Base-by-base conservation (phyloP, 768 basidiomycete genomes). In the Myochromella boudieri region DNA sequence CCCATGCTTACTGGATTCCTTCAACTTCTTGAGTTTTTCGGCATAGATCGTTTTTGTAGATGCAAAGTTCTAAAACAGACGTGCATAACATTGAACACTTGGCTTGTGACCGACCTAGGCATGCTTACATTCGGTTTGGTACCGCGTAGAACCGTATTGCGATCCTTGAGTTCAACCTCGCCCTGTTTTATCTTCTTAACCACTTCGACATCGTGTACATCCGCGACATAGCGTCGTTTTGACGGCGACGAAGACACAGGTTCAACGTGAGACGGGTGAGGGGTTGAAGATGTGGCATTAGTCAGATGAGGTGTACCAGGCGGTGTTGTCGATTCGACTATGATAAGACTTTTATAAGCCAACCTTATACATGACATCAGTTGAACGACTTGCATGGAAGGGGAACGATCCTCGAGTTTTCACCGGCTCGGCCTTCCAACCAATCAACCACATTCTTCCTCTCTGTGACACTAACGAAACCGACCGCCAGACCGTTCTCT, bases 401-500 rank as follows among this genome's bases (percentile, higher is more conserved):
- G 24, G 76, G 69, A 38, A 76, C 68, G 52, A 84, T 71, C 20
- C 77, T 71, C n/a, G 77, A 75, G 37, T 80, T 74, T 34, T 76
- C 70, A 4, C 61, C 48, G 10, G 65, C 61, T 57, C 69, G 75
- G 27, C 88, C 84, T 56, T 87, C 82, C 34, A 97, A 62, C 83
- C 88, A 97, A 42, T 95, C 93, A 27, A 91, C 81, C 0, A 95
- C 83, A 36, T 75, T 75, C 69, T 89, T 91, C 51, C 94, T 73
- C 67, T 97, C 94, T 2, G 91, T 91, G 26, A 92, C 82, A 55
- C 87, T 84, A 29, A 97, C 91, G 61, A 92, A 78, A 0, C 86
- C 85, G 29, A 82, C 77, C 2, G 80, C 72, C 24, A 93, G 68
- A 1, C 90, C 87, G 33, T 76, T 76, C 58, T 88, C 87, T 44